These are phyloP conservation scores for Wickerhamiella dianesei DNA, from an alignment of 805 yeast genomes.

Conservation along the genomic window DNA sequence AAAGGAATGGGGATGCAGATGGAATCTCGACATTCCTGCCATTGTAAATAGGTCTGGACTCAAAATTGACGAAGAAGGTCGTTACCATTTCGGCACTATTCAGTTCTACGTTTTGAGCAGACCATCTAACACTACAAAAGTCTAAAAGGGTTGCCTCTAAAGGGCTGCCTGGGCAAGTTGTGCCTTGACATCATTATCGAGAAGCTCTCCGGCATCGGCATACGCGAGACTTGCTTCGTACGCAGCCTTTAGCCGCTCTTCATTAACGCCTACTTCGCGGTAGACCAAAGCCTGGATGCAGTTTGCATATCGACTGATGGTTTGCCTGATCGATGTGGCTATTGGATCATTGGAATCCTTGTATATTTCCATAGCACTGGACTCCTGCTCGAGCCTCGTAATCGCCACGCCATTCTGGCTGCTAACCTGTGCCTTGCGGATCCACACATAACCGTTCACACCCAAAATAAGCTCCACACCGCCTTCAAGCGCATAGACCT, in stretches of 20 bases:
- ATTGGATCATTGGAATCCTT: conserved; percentile 75
- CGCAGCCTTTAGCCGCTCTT: conserved; percentile 60
- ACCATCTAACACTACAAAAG: not conserved
- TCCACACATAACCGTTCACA: conserved; percentile 90
- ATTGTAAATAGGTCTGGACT: conserved; percentile 72
- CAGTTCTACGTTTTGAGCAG: conserved; percentile 27
- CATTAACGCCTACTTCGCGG: conserved; percentile 79
- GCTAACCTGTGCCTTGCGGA: conserved; percentile 45
- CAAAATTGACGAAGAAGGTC: conserved; percentile 62
- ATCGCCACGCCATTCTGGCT: conserved; percentile 38
- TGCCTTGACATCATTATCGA: conserved; percentile 61
- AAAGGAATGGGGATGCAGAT: conserved; percentile 91
- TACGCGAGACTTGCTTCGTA: conserved; percentile 84
- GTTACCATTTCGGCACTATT: conserved; percentile 85
- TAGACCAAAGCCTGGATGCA: conserved; percentile 70
- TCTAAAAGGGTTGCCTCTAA: not conserved
- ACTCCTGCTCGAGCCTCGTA: conserved; percentile 78
- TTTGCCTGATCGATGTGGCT: conserved; percentile 44
- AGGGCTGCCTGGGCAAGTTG: conserved; percentile 60
- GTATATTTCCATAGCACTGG: conserved; percentile 85
- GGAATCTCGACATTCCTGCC: conserved; percentile 91
- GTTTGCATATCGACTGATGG: conserved; percentile 74
- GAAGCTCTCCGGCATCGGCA: conserved; percentile 52
- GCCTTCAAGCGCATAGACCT: conserved; percentile 85
- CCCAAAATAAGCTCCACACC: conserved; percentile 82